Evolutionary conservation across 345 rosid genomes (phyloP), one percentile per base, ranked within the genome.

Genomic region (Excoecaria cochinchinensis): DNA sequence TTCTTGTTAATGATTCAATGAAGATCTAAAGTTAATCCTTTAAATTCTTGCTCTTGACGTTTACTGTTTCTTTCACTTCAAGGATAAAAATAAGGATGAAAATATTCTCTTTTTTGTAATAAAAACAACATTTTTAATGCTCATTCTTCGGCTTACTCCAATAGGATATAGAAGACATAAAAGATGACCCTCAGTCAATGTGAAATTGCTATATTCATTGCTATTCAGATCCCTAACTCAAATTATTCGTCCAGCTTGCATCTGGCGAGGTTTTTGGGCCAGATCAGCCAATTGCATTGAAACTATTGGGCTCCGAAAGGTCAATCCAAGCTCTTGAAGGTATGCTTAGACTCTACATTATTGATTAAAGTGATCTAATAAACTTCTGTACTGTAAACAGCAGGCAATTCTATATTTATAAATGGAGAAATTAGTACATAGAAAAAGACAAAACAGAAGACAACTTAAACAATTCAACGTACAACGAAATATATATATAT

Each of bases 301-400:
- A 93, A 77, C 87, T 95, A 13, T 79, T 95, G 82, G 99, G 99
- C 78, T 95, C 98, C 25, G 97, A 91, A 78, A 95, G 94, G 74
- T 95, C 99, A 62, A 60, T 88, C 47, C 91, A 90, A 82, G 99
- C 99, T 78, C 97, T 95, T 38, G 99, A 95, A 93, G 99, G 99
- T 86, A 80, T 16, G 72, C 62, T 68, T 69, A 16, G 1, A 38
- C 17, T 12, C 48, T 67, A 39, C 47, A 12, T 56, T 70, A 47
- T 4, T 10, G 16, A 8, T 66, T 74, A 11, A 52, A 16, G 24
- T 21, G 39, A 15, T 52, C 61, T 8, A 19, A 60, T 44, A 55
- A 15, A 55, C 14, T 53, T 36, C 50, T 39, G 10, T 53, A 5
- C 22, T 0, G 51, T 17, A 15, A 2, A 51, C 39, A 52, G 52